These are phyloP conservation scores for Leccinum cinnamomeum DNA, from an alignment of 1,284 basidiomycete genomes.

Conservation along the genomic window DNA sequence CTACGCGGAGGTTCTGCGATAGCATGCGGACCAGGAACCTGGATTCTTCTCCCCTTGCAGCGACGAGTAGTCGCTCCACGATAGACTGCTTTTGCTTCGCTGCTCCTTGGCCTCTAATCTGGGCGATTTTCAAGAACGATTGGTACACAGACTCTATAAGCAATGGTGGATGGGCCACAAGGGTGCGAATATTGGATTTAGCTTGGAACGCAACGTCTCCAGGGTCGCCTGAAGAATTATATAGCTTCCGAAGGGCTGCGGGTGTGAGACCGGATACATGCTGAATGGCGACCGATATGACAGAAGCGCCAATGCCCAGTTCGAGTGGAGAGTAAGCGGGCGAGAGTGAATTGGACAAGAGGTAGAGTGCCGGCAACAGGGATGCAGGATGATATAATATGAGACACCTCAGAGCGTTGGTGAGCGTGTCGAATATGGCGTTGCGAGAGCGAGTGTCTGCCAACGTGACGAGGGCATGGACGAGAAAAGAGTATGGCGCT, in stretches of 20 bases:
- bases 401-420: slow-evolving; percentile 77
- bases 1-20: slow-evolving; percentile 81
- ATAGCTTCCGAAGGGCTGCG: slow-evolving; percentile 64
- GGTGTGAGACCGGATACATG: slow-evolving; percentile 79
- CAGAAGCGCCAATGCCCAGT: slow-evolving; percentile 74
- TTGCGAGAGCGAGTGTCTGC: slow-evolving; percentile 83
- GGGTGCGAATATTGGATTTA: slow-evolving; percentile 75
- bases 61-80: slow-evolving; percentile 80
- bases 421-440: slow-evolving; percentile 75
- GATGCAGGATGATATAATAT: slow-evolving; percentile 67
- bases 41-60: slow-evolving; percentile 84
- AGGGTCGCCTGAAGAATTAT: slow-evolving; percentile 68
- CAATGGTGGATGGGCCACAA: slow-evolving; percentile 72
- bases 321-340: slow-evolving; percentile 78
- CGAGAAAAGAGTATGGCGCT: slow-evolving; percentile 83
- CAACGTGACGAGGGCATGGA: slow-evolving; percentile 71
- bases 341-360: slow-evolving; percentile 83
- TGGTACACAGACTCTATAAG: slow-evolving; percentile 65
- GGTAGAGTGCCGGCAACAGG: slow-evolving; percentile 82
- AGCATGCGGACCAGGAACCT: slow-evolving; percentile 84
- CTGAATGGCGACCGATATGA: slow-evolving; percentile 79
- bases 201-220: slow-evolving; percentile 86
- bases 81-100: slow-evolving; percentile 75
- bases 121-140: slow-evolving; percentile 63
- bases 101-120: slow-evolving; percentile 72